phyloP scores from a whole-genome alignment of 2,329 filamentous ascomycete species.

The Calonectria honghensis region DNA sequence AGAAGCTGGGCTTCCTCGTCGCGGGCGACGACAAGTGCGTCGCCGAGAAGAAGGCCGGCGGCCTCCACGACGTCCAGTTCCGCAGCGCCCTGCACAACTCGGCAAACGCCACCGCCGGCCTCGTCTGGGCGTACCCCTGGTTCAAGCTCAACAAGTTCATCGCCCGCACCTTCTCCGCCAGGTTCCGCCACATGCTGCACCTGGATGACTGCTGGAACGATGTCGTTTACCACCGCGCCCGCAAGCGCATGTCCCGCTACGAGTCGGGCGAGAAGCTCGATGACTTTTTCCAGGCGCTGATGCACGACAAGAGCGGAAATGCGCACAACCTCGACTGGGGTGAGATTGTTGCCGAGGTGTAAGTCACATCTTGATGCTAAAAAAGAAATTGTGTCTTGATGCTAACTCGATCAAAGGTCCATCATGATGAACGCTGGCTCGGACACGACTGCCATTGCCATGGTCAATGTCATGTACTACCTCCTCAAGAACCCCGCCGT shows the following conservation, averaged over 20 bases:
- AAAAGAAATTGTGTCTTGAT: neutral
- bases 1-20: slow-evolving; percentile 71
- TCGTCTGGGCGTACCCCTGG: slow-evolving; percentile 71
- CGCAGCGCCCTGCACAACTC: slow-evolving; percentile 70
- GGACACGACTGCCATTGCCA: slow-evolving; percentile 68
- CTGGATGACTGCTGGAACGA: slow-evolving; percentile 64
- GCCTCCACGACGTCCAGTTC: slow-evolving; percentile 66
- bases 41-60: slow-evolving; percentile 66
- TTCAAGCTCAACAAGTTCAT: slow-evolving; percentile 69
- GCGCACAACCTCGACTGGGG: slow-evolving; percentile 69
- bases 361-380: neutral
- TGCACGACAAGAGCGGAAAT: slow-evolving; percentile 67
- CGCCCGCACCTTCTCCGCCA: slow-evolving; percentile 67
- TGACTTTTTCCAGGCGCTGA: slow-evolving; percentile 75
- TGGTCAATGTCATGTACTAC: slow-evolving; percentile 72
- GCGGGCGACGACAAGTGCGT: slow-evolving; percentile 66
- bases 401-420: slow-evolving; percentile 58
- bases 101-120: slow-evolving; percentile 68
- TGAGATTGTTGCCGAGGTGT: slow-evolving; percentile 70
- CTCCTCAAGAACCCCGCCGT: slow-evolving; percentile 67
- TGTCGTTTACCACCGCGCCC: slow-evolving; percentile 62
- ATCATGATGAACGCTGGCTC: slow-evolving; percentile 73
- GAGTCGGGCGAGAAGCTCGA: slow-evolving; percentile 71
- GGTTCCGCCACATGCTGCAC: slow-evolving; percentile 51
- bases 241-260: slow-evolving; percentile 49